Evolutionary conservation across 225 moss, liverwort and hornwort species (phyloP), one percentile per base, ranked within the genome.

Genomic region (Physcomitrium patens): DNA sequence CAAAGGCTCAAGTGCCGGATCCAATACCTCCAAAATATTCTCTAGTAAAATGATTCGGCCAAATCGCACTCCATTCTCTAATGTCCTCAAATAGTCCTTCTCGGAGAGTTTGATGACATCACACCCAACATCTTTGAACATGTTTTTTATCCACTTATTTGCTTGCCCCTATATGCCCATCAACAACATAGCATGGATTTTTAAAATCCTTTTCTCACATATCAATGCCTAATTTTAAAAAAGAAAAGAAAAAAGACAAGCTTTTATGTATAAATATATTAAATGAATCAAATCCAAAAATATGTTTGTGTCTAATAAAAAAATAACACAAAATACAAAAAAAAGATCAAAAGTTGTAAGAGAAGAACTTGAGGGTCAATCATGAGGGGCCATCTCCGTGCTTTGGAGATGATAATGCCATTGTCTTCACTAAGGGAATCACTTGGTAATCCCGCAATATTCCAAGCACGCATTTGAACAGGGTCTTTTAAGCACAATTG

Each of bases 351-450:
- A 24, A 24, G 1, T 24, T 24, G 24, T 24, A 37, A 20, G 8
- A 3, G 0, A 54, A 43, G 5, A 16, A 96, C 96, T 87, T 92
- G 92, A 42, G 96, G 96, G 82, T 96, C 93, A 70, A 96, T 96
- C 96, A 96, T 96, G 7, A 96, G 93, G 0, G 96, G 27, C 96
- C 96, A 96, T 57, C 93, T 87, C 61, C 92, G 77, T 45, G 96
- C 92, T 80, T 91, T 93, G 8, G 83, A 90, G 45, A 96, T 83
- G 78, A 96, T 93, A 26, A 93, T 93, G 17, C 96, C 96, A 60
- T 96, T 96, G 66, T 96, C 96, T 73, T 92, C 96, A 82, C 96
- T 96, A 2, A 93, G 89, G 7, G 89, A 90, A 66, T 96, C 96
- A 84, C 96, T 96, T 1, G 96, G 93, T 42, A 96, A 69, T 11